A percentile compares a stretch with the other conserved stretches of the same genome.
Evolutionary conservation across 495 filamentous ascomycete genomes (phyloP).

Genomic region (Talaromyces borbonicus): DNA sequence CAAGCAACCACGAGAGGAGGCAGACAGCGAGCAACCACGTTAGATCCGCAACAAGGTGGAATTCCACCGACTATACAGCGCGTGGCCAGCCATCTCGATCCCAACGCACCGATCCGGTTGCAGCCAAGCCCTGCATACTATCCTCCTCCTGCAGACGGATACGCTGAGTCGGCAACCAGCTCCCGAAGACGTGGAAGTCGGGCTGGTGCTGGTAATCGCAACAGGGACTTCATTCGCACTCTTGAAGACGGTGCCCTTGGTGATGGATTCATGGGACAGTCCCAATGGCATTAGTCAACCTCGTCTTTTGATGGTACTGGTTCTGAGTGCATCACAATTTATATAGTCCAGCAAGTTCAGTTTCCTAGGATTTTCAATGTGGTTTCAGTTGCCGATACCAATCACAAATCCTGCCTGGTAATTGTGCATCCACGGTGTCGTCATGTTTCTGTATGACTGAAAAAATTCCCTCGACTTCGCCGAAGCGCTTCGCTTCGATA

Average conservation of each 20-base stretch:
- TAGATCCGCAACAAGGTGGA: conserved; percentile 85
- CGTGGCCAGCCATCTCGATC: conserved; percentile 95
- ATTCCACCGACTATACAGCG: conserved; percentile 89
- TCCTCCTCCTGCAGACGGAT: conserved; percentile 85
- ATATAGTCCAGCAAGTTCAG: no score
- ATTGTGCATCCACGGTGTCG: no score
- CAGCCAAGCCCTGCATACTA: conserved; percentile 98
- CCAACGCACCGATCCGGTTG: conserved; percentile 83
- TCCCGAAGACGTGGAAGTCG: conserved; percentile 71
- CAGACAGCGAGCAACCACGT: conserved; percentile 86
- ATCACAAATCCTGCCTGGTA: no score
- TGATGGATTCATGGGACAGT: conserved; percentile 63
- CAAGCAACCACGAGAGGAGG: conserved; percentile 76
- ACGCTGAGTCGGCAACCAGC: conserved; percentile 52
- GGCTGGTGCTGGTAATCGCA: conserved; percentile 49
- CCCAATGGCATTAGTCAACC: conserved; percentile 48
- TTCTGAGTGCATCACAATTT: no score
- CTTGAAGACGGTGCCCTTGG: conserved; percentile 89
- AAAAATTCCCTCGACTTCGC: no score
- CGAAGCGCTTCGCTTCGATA: no score
- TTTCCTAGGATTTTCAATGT: no score
- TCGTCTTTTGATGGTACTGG: no score
- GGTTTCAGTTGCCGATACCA: no score
- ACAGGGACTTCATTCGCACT: conserved; percentile 85
- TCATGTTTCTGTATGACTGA: no score